Conservation (phyloP, 1,284 basidiomycete species). For the Golubevia sp. region DNA sequence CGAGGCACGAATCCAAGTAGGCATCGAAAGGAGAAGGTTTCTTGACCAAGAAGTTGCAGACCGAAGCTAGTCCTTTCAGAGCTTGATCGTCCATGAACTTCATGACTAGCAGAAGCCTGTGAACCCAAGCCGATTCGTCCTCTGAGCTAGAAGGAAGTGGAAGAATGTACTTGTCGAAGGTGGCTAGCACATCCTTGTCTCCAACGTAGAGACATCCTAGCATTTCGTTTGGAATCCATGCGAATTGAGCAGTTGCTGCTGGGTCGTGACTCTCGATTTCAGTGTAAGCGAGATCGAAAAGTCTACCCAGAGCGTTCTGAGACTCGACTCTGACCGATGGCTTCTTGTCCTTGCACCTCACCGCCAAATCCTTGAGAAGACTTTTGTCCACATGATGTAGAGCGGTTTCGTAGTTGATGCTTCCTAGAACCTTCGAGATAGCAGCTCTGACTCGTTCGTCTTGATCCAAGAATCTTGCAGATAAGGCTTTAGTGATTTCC, state of each 20-base stretch:
- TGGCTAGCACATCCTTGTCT: constrained; percentile 64
- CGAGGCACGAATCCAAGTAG: constrained; percentile 43
- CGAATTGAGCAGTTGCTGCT: constrained; percentile 77
- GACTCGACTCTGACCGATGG: constrained; percentile 80
- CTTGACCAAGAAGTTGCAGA: constrained; percentile 34
- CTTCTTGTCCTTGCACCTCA: constrained; percentile 84
- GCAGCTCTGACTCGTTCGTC: constrained; percentile 90
- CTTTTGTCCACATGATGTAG: constrained; percentile 76
- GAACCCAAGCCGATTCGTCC: constrained; percentile 79
- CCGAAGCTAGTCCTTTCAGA: background rate
- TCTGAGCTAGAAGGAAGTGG: constrained; percentile 77
- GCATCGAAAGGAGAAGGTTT: constrained; percentile 9
- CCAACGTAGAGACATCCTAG: constrained; percentile 66
- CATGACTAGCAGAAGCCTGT: constrained; percentile 77
- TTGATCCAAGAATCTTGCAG: constrained; percentile 68
- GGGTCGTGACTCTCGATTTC: constrained; percentile 85
- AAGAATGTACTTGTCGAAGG: constrained; percentile 76
- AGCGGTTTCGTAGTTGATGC: constrained; percentile 86
- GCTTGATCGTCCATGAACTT: constrained; percentile 70
- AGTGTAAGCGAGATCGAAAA: constrained; percentile 81
- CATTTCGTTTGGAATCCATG: constrained; percentile 87
- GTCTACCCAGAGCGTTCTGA: constrained; percentile 74
- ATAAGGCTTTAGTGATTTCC: constrained; percentile 26
- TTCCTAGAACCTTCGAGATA: constrained; percentile 78
- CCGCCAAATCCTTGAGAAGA: constrained; percentile 72